Evolutionary conservation across 1,284 basidiomycete species (phyloP), one percentile per base, ranked within the genome.

Genomic region (Naganishia sp.): DNA sequence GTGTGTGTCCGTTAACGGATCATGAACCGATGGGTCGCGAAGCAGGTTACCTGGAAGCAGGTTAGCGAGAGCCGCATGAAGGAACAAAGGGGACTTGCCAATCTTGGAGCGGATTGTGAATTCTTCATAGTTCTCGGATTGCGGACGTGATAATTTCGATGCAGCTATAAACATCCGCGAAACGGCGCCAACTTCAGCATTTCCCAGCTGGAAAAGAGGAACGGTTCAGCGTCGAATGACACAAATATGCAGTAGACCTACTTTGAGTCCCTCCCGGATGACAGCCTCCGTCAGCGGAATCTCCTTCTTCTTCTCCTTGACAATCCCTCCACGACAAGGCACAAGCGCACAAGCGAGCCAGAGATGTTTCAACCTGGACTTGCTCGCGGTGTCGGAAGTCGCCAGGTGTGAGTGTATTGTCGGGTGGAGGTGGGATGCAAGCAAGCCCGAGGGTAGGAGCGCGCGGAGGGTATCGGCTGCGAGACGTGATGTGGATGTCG

Each of bases 221-320:
- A 7, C 6, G 46, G n/a, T 52, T 23, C 41, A 61, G 60, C 6
- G 21, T 41, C 50, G 15, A 47, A 31, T 39, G 53, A 46, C 28
- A 18, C n/a, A 23, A 41, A 41, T 15, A 45, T 49, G 39, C 21
- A n/a, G 23, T 49, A 10, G 39, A 65, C 76, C 51, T 57, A 83
- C 82, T 74, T 92, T 95, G 67, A 95, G 78, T 7, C 88, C 89
- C 63, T 94, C 90, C 47, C 88, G 84, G 47, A 95, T 84, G 41
- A 88, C 86, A n/a, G 85, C 84, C 60, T 89, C 86, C 1, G 87
- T 83, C 0, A 86, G 85, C 3, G 84, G 82, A 1, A 84, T 79
- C 0, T 75, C 72, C 73, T 86, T 90, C 74, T 90, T 92, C 72
- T 83, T 83, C 65, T 89, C 86, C 28, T 73, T 75, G 72, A 89